These are phyloP conservation scores for Microsporum canis DNA, from an alignment of 2,329 filamentous ascomycete genomes.

Conservation along the genomic window DNA sequence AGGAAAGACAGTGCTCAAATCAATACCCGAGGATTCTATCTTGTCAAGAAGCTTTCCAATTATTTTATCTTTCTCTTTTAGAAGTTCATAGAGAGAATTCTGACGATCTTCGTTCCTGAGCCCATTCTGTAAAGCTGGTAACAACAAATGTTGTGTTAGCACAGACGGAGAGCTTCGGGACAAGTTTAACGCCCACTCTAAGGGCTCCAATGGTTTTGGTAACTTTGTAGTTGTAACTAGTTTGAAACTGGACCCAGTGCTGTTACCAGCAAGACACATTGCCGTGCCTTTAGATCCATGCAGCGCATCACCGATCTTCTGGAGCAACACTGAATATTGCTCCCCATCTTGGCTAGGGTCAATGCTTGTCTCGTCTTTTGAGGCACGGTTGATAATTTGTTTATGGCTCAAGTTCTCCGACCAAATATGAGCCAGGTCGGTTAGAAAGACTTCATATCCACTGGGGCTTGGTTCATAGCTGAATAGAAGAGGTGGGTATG, in stretches of 20 bases:
- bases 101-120: constrained; percentile 39
- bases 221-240: constrained; percentile 40
- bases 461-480: constrained; percentile 24
- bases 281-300: constrained; percentile 21
- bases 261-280: constrained; percentile 21
- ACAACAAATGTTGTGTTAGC: constrained; percentile 41
- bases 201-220: constrained; percentile 42
- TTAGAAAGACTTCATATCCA: constrained; percentile 44
- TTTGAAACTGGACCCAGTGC: constrained; percentile 28
- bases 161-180: constrained; percentile 28
- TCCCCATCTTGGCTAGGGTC: constrained; percentile 47
- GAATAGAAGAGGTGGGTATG: constrained; percentile 30
- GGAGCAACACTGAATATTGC: constrained; percentile 46
- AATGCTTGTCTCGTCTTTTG: constrained; percentile 42
- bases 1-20: constrained; percentile 48
- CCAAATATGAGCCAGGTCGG: constrained; percentile 50
- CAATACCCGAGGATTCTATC: constrained; percentile 45
- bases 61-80: constrained; percentile 49
- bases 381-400: constrained; percentile 40
- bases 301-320: constrained; percentile 44
- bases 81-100: constrained; percentile 37
- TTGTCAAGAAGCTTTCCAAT: constrained; percentile 49
- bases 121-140: constrained; percentile 43
- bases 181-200: constrained; percentile 45
- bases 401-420: constrained; percentile 37